Conservation (phyloP, 306 rosid genomes). For the Lathyrus sativus region DNA sequence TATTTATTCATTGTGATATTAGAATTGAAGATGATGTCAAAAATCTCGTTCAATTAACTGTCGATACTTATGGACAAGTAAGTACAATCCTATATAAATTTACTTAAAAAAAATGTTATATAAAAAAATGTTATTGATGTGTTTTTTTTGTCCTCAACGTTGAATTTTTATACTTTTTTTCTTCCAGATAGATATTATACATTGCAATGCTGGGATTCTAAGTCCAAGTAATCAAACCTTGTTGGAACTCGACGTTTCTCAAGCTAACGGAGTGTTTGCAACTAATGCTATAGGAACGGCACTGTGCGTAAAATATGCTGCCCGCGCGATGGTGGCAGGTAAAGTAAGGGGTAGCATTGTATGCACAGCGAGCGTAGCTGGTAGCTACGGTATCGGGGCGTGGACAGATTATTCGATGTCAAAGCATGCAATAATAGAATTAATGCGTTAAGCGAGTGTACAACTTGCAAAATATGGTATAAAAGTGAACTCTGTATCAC, state of each 20-base stretch:
- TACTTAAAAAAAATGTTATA: too few relatives aligned
- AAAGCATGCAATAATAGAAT: slow-evolving; percentile 57
- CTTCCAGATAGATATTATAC: slow-evolving; percentile 51
- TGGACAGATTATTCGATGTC: slow-evolving; percentile 46
- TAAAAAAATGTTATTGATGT: too few relatives aligned
- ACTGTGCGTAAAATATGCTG: slow-evolving; percentile 55
- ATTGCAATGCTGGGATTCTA: slow-evolving; percentile 51
- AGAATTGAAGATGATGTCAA: slow-evolving; percentile 54
- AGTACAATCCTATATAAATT: not conserved
- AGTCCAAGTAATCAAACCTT: slow-evolving; percentile 36
- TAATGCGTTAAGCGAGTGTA: slow-evolving; percentile 49
- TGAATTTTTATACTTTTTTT: not conserved
- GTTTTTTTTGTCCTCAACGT: too few relatives aligned
- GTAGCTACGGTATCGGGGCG: not conserved
- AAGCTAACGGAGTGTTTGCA: slow-evolving; percentile 31
- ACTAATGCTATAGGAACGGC: slow-evolving; percentile 49
- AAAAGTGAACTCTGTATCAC: slow-evolving; percentile 60
- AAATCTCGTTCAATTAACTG: slow-evolving; percentile 41
- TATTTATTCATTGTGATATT: slow-evolving; percentile 58
- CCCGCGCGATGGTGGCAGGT: slow-evolving; percentile 50
- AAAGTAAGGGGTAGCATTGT: slow-evolving; percentile 53
- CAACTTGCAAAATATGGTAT: slow-evolving; percentile 53
- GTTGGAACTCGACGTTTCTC: slow-evolving; percentile 45
- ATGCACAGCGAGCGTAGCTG: slow-evolving; percentile 50
- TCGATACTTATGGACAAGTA: slow-evolving; percentile 30